These are phyloP conservation scores for Chrysanthemum lavandulifolium DNA, from an alignment of 129 eudicot genomes.

Conservation along the genomic window DNA sequence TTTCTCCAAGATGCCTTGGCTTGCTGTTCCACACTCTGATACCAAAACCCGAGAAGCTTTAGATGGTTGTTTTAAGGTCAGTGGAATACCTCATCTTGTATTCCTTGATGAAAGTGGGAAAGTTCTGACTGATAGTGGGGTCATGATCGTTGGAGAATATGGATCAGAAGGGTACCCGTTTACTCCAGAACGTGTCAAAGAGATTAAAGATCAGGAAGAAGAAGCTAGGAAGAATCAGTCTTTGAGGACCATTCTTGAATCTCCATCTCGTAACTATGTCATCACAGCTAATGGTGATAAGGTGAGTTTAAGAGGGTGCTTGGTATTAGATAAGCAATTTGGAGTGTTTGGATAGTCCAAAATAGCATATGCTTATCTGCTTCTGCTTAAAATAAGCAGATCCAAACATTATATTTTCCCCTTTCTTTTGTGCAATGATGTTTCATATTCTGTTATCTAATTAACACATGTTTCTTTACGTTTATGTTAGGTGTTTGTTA, in stretches of 20 bases:
- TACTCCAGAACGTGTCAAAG: constrained; percentile 43
- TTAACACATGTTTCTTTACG: background rate
- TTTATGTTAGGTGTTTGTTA: constrained; percentile 48
- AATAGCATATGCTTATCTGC: too few species aligned
- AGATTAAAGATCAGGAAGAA: constrained; percentile 58
- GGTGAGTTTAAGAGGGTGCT: constrained; percentile 33
- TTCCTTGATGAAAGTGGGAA: constrained; percentile 54
- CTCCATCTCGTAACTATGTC: constrained; percentile 50
- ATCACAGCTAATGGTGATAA: constrained; percentile 46
- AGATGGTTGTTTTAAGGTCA: constrained; percentile 46
- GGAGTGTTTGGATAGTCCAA: too few species aligned
- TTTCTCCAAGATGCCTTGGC: constrained; percentile 88
- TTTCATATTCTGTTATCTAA: background rate
- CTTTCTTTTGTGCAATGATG: background rate
- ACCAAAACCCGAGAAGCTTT: constrained; percentile 41
- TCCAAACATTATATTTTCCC: background rate
- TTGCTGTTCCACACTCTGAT: constrained; percentile 80
- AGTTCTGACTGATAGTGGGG: constrained; percentile 49
- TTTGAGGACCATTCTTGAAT: constrained; percentile 41
- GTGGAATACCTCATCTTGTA: constrained; percentile 75
- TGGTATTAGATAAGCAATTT: too few species aligned
- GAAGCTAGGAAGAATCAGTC: constrained; percentile 62
- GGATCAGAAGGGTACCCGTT: constrained; percentile 79
- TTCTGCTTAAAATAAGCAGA: too few species aligned
- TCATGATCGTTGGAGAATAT: constrained; percentile 42